Percentiles rank a stretch among this genome's conserved stretches.
phyloP scores from a whole-genome alignment of 2,329 filamentous ascomycete species.

The Colletotrichum viniferum region DNA sequence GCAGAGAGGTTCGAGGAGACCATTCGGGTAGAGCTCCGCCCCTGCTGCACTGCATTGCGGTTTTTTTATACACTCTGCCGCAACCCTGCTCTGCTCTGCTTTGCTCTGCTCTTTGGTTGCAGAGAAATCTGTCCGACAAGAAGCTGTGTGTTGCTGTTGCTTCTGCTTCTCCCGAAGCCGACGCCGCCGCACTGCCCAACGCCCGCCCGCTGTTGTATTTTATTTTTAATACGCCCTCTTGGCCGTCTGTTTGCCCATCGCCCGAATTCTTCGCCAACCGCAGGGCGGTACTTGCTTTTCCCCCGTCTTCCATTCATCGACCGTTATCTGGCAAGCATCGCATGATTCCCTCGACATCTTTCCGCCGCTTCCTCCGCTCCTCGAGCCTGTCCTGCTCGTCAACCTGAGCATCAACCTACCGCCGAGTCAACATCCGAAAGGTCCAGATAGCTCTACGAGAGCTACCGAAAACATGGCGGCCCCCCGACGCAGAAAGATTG shows the following conservation, averaged over 20 bases:
- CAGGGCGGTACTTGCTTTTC: slow-evolving; percentile 21
- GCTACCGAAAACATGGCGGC: slow-evolving; percentile 46
- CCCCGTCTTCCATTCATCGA: slow-evolving; percentile 10
- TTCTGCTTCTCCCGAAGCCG: not conserved
- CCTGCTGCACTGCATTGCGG: slow-evolving; percentile 10
- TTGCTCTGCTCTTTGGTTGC: not conserved
- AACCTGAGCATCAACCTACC: slow-evolving; percentile 10
- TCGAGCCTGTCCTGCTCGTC: slow-evolving; percentile 11
- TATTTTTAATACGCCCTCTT: slow-evolving; percentile 18
- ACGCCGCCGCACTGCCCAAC: not conserved
- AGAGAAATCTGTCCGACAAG: slow-evolving; percentile 4
- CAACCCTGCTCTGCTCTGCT: not conserved
- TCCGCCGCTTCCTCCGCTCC: slow-evolving; percentile 18
- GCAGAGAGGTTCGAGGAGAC: slow-evolving; percentile 22
- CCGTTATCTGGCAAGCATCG: slow-evolving; percentile 8
- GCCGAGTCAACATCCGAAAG: not conserved
- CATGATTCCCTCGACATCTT: slow-evolving; percentile 16
- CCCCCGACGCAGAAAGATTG: slow-evolving; percentile 66
- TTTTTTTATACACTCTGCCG: not conserved
- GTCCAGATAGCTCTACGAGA: not conserved
- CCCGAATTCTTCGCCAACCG: slow-evolving; percentile 20
- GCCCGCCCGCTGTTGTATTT: slow-evolving; percentile 10
- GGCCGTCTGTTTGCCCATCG: slow-evolving; percentile 15
- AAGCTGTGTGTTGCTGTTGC: slow-evolving; percentile 2
- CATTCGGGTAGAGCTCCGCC: slow-evolving; percentile 5